Percentiles rank a stretch among this genome's conserved stretches.
These are phyloP conservation scores for Aspergillus hancockii DNA, from an alignment of 495 filamentous ascomycete species.

Conservation along the genomic window DNA sequence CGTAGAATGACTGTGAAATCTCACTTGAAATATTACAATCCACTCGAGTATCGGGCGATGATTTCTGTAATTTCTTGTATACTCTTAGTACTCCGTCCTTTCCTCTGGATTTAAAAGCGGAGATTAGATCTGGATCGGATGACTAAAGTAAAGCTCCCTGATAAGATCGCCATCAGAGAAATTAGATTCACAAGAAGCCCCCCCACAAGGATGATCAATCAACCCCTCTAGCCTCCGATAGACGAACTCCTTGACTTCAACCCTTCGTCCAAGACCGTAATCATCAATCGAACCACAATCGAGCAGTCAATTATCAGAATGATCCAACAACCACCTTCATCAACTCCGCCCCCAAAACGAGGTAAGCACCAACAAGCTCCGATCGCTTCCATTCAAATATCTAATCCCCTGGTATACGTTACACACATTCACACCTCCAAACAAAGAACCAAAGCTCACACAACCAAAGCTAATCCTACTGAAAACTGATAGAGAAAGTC, in stretches of 20 bases:
- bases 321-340: neutral
- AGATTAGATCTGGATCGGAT: neutral
- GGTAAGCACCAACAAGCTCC: constrained; percentile 8
- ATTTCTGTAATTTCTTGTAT: too few relatives aligned
- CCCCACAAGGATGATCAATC: neutral
- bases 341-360: constrained; percentile 11
- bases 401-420: too few relatives aligned
- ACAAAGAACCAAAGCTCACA: too few relatives aligned
- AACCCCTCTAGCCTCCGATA: neutral
- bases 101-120: neutral
- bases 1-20: neutral
- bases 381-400: too few relatives aligned
- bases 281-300: too few relatives aligned
- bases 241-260: neutral
- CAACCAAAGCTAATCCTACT: constrained; percentile 6
- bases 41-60: too few relatives aligned
- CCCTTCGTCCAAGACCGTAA: too few relatives aligned
- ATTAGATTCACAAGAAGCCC: neutral
- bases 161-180: neutral
- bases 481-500: constrained; percentile 14
- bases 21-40: too few relatives aligned
- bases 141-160: neutral
- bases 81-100: too few relatives aligned
- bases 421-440: neutral
- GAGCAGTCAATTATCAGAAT: too few relatives aligned